phyloP scores from a whole-genome alignment of 495 filamentous ascomycete genomes.

The Chaetomium tenue region DNA sequence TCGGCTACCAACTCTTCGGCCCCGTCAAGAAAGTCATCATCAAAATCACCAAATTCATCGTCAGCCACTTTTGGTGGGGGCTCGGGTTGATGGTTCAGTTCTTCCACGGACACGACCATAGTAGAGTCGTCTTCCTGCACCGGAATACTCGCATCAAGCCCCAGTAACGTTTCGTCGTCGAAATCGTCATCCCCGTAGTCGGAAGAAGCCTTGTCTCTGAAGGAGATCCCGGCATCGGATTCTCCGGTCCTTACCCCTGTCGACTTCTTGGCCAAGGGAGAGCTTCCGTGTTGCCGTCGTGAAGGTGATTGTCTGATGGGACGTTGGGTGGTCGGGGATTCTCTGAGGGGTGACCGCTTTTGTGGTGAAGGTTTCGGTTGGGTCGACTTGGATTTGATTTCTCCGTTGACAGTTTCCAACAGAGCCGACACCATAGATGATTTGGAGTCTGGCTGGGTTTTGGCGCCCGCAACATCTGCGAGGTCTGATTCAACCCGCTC shows the following conservation, averaged over 20 bases:
- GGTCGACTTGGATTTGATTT: slow-evolving; percentile 35
- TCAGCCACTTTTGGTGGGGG: slow-evolving; percentile 14
- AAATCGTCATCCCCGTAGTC: slow-evolving; percentile 53
- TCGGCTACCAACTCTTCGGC: slow-evolving; percentile 58
- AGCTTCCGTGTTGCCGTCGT: slow-evolving; percentile 7
- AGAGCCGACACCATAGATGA: slow-evolving; percentile 47
- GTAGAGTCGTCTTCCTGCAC: slow-evolving; percentile 52
- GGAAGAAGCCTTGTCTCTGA: slow-evolving; percentile 35
- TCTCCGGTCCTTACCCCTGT: slow-evolving; percentile 17
- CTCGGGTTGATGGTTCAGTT: slow-evolving; percentile 20
- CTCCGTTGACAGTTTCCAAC: slow-evolving; percentile 44
- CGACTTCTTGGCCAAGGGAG: slow-evolving; percentile 18
- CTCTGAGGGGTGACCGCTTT: slow-evolving; percentile 23
- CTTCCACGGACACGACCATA: slow-evolving; percentile 39
- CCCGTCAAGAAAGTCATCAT: slow-evolving; percentile 60
- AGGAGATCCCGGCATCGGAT: slow-evolving; percentile 2
- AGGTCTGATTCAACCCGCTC: slow-evolving; percentile 32
- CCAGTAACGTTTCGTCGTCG: slow-evolving; percentile 51
- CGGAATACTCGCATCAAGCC: slow-evolving; percentile 51
- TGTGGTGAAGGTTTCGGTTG: slow-evolving; percentile 34
- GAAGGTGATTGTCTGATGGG: neutral
- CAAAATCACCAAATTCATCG: slow-evolving; percentile 57
- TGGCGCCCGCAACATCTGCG: slow-evolving; percentile 16
- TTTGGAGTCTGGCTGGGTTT: slow-evolving; percentile 46
- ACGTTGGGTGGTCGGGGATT: neutral